phyloP scores from a whole-genome alignment of 345 rosid genomes.

The Geranium rotundifolium region DNA sequence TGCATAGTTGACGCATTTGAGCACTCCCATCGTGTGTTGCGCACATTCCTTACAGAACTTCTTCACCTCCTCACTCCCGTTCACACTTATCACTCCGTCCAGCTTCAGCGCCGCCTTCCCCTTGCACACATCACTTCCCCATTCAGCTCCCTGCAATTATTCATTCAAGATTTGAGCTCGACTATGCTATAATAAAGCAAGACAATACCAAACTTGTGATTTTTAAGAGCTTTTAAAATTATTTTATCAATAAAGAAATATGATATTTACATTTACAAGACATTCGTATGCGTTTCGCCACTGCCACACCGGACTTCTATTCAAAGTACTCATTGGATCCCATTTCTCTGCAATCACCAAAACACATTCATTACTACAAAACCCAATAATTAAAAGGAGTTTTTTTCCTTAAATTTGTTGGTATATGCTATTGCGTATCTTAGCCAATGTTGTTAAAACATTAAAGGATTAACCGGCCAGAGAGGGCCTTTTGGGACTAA shows the following conservation, averaged over 20 bases:
- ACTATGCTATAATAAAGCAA: too few relatives aligned
- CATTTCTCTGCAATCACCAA: neutral
- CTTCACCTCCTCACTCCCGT: conserved; percentile 3
- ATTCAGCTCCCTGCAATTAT: neutral
- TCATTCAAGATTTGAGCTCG: too few relatives aligned
- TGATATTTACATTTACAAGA: conserved; percentile 11
- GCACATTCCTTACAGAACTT: conserved; percentile 20
- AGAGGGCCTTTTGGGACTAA: too few relatives aligned
- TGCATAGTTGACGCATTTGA: conserved; percentile 13
- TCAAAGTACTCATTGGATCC: conserved; percentile 4
- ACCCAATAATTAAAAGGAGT: too few relatives aligned
- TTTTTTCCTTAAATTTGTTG: too few relatives aligned
- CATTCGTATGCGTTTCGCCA: conserved; percentile 31
- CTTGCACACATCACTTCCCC: conserved; percentile 4
- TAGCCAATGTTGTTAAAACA: too few relatives aligned
- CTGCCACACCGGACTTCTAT: conserved; percentile 23
- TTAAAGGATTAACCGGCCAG: too few relatives aligned
- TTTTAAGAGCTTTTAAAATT: too few relatives aligned
- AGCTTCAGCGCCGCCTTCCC: conserved; percentile 7
- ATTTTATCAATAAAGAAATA: too few relatives aligned
- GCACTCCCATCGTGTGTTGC: conserved; percentile 5
- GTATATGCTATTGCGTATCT: too few relatives aligned
- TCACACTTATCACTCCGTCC: conserved; percentile 15
- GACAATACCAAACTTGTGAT: too few relatives aligned
- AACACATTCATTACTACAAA: neutral